Base-by-base conservation (phyloP, 352 stramenopile species). In the Phytophthora litchii region DNA sequence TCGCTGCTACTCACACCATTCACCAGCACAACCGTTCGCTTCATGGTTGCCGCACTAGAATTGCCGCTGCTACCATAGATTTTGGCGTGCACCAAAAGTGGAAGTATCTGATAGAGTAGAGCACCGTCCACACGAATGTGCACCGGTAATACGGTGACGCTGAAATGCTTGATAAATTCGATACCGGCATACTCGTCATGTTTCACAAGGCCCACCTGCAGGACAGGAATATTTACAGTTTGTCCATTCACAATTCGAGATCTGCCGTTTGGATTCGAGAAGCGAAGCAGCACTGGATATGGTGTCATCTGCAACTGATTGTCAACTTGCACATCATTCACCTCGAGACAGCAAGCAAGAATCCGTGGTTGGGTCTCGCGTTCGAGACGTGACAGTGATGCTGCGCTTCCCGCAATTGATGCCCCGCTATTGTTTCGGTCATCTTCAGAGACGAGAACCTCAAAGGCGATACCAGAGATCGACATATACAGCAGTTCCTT, bases 141-240 rank as follows among this genome's bases (percentile, higher is more conserved):
- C 8, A 96, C 72, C 9, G 87, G 87, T 6, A 90, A 64, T 52
- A 91, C 63, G 9, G 65, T 81, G 8, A 74, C 67, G 37, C 83
- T 92, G 42, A 96, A 93, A 51, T 94, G 85, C 5, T 82, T 78
- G 35, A 96, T 92, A 34, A 96, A 96, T 31, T 96, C 73, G 63
- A 96, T 92, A 3, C 87, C 85, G 11, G 83, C 76, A 54, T 96
- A 94, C 32, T 90, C 83, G 29, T 94, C 86, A 37, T 96, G 83
- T 49, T 92, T 92, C n/a, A 94, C 85, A 5, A 96, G 54, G 12
- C 70, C 78, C 8, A 93, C 34, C 37, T 94, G 76, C 23, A 96
- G 41, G 12, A 86, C 85, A n/a, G 87, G 87, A 41, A 86, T 73
- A 13, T 53, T 87, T 37, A 79, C 45, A 11, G 72, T 63, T 59